Evolutionary conservation across 202 grass and related monocot species (phyloP), one percentile per base, ranked within the genome.

Genomic region (Panicum hallii): DNA sequence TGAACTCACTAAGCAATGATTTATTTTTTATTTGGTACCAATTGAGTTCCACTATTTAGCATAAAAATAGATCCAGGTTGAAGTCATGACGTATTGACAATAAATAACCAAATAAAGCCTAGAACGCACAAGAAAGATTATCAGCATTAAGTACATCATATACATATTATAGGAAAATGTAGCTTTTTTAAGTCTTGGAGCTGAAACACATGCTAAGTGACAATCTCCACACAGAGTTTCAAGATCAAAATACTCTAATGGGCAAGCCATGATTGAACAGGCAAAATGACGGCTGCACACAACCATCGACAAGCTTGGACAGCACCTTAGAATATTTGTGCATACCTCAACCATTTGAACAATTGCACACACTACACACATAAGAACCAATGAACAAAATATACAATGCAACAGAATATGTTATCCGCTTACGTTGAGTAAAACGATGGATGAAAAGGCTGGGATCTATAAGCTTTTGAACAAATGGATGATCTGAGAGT

Each of bases 371-470:
- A 70, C 20, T 82, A 77, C 13, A 67, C 23, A 61, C 30, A 28
- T 3, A 14, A 40, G 67, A 61, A 15, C 53, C 19, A 55, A 55
- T 36, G 2, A 50, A 72, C 3, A 0, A 80, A 52, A 74, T 58
- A 79, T 67, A 66, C 43, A 64, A 26, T 13, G 16, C 66, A 83
- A 83, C 36, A 71, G 10, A 81, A 77, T 49, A 78, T 52, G 53
- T 74, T 26, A 76, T 62, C 53, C 67, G 85, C 95, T 95, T 98
- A 98, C 95, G 83, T 56, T 95, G 81, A 52, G 95, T 95, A 85
- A 98, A 98, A 57, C 95, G 87, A 83, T 98, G 88, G 38, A 98
- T 98, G 83, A 98, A 98, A 89, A 95, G 95, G 74, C 93, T 94
- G 60, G 95, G 95, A 82, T 98, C 95, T 45, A 95, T 61, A 46